Evolutionary conservation across 1,284 basidiomycete species (phyloP).

Genomic region (Phylloporus sp.): DNA sequence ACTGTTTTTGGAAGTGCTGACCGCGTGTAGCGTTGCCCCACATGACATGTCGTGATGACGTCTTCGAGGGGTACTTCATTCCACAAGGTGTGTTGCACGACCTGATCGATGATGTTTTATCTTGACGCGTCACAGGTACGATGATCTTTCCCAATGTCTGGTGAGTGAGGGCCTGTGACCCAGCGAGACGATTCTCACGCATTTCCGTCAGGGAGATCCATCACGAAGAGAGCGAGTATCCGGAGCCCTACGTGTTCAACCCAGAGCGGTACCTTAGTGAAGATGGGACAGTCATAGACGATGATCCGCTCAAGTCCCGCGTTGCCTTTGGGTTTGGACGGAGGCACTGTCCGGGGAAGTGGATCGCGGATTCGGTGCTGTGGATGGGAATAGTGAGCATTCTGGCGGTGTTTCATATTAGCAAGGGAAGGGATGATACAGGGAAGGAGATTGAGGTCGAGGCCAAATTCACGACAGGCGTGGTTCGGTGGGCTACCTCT

Average conservation of each 20-base stretch:
- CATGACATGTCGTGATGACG: conserved; percentile 31
- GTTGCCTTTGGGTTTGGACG: conserved; percentile 39
- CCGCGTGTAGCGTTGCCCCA: conserved; percentile 32
- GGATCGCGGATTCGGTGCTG: conserved; percentile 37
- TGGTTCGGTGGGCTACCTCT: conserved; percentile 33
- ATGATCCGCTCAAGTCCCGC: conserved; percentile 31
- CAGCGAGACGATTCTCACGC: neutral
- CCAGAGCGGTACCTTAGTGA: conserved; percentile 32
- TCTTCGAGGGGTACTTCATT: conserved; percentile 38
- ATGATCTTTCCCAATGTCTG: conserved; percentile 36
- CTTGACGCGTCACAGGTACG: conserved; percentile 24
- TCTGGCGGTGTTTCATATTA: conserved; percentile 33
- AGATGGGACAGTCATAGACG: conserved; percentile 31
- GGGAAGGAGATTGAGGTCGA: conserved; percentile 32
- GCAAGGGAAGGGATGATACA: conserved; percentile 28
- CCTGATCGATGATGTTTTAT: neutral
- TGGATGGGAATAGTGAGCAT: conserved; percentile 40
- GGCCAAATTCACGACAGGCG: conserved; percentile 37
- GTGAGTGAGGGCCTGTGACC: conserved; percentile 25
- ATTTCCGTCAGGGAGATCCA: conserved; percentile 30
- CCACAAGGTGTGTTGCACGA: conserved; percentile 32
- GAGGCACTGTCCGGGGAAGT: conserved; percentile 40
- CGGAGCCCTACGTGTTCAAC: conserved; percentile 28
- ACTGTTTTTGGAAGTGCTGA: conserved; percentile 11
- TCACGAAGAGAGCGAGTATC: conserved; percentile 36